Percentiles rank a stretch among this genome's conserved stretches.
Conservation (phyloP, 2,329 filamentous ascomycete species). For the Diaporthe nobilis region DNA sequence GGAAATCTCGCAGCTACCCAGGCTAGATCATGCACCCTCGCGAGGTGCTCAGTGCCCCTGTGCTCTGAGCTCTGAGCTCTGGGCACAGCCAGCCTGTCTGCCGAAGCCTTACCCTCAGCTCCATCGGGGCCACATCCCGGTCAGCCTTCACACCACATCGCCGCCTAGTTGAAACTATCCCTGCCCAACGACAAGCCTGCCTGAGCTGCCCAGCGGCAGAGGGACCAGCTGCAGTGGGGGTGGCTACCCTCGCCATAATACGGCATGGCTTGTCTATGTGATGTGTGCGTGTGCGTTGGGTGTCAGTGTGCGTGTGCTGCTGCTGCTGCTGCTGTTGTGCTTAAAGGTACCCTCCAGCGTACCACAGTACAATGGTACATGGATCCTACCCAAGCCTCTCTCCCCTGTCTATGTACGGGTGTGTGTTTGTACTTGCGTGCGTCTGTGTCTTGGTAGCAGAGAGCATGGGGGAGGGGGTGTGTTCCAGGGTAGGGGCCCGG, state of each 20-base stretch:
- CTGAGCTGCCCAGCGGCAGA: conserved; percentile 32
- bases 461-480: conserved; percentile 31
- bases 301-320: conserved; percentile 1
- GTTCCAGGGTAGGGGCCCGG: conserved; percentile 14
- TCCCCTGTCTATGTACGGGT: conserved; percentile 9
- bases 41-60: conserved; percentile 11
- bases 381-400: conserved; percentile 5
- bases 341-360: conserved; percentile 12
- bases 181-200: conserved; percentile 33
- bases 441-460: conserved; percentile 27
- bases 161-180: conserved; percentile 20
- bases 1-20: conserved; percentile 26
- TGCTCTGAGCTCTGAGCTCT: conserved; percentile 21
- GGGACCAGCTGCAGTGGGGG: conserved; percentile 14
- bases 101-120: conserved; percentile 32
- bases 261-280: conserved; percentile 1
- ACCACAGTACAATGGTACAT: conserved; percentile 26
- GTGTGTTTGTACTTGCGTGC: conserved; percentile 2
- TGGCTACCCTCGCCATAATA: conserved; percentile 26
- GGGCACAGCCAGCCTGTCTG: conserved; percentile 2
- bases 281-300: conserved; percentile 5
- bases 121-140: conserved; percentile 32
- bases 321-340: neutral
- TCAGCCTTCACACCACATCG: conserved; percentile 33
- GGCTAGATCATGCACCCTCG: conserved; percentile 22